Evolutionary conservation across 495 filamentous ascomycete species (phyloP).

Genomic region (Xeromyces bisporus): DNA sequence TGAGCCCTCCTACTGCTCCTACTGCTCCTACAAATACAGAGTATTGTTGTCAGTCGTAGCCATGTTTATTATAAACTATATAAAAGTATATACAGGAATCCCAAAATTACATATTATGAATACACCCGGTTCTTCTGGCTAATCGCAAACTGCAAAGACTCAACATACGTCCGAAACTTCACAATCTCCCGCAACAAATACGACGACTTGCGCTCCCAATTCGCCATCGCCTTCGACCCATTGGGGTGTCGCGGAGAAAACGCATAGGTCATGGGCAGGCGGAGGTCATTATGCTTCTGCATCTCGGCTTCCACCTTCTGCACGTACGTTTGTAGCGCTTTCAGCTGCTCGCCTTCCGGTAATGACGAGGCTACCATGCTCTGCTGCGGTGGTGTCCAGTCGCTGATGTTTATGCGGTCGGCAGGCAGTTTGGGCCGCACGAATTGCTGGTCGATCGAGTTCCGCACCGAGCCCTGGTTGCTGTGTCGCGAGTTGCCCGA

Average conservation of each 20-base stretch:
- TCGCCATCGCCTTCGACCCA: slow-evolving; percentile 63
- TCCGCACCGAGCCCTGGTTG: slow-evolving; percentile 55
- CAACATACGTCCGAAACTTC: slow-evolving; percentile 90
- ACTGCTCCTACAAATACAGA: too few relatives aligned
- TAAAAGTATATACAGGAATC: too few relatives aligned
- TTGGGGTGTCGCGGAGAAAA: slow-evolving; percentile 82
- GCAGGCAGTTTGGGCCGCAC: slow-evolving; percentile 58
- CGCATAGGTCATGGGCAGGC: slow-evolving; percentile 69
- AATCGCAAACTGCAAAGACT: slow-evolving; percentile 48
- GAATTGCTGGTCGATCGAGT: slow-evolving; percentile 49
- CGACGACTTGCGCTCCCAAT: slow-evolving; percentile 91
- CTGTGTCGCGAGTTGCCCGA: slow-evolving; percentile 39
- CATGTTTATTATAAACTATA: too few relatives aligned
- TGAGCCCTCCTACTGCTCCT: too few relatives aligned
- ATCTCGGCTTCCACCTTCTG: slow-evolving; percentile 74
- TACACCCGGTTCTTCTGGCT: slow-evolving; percentile 37
- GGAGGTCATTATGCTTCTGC: slow-evolving; percentile 68
- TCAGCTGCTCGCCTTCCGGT: slow-evolving; percentile 65
- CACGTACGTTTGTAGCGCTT: slow-evolving; percentile 59
- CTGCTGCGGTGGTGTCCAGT: slow-evolving; percentile 88
- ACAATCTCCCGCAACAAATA: slow-evolving; percentile 90
- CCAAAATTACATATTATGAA: too few relatives aligned
- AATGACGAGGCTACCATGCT: slow-evolving; percentile 69
- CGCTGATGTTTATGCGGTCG: slow-evolving; percentile 68
- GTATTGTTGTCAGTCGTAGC: too few relatives aligned